Evolutionary conservation across 2,329 filamentous ascomycete species (phyloP), one percentile per base, ranked within the genome.

Genomic region (Microdochium paspali): DNA sequence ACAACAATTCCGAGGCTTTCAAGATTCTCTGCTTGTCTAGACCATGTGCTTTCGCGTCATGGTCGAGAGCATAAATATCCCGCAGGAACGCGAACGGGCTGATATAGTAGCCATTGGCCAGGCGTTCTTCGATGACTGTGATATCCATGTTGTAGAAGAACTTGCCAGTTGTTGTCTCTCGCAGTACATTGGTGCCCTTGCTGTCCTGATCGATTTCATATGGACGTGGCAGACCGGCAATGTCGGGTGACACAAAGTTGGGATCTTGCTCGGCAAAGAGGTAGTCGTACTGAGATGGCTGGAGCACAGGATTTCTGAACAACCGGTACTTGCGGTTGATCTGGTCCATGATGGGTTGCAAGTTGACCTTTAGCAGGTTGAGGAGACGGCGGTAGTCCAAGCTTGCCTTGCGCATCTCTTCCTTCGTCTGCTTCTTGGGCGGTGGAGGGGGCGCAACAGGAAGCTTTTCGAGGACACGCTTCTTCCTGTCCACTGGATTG

Each of bases 341-440:
- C 66, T 96, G 89, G 56, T 98, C 91, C 90, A 98, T 96, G 55
- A 97, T 88, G 2, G 88, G 89, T 64, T 96, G 90, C 47, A 98
- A 81, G 46, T 85, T 74, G 32, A 95, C 82, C 70, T 97, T 98
- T 54, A 98, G 72, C 49, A 85, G 72, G 62, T 97, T 96, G 47
- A 97, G 74, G 10, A 84, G 80, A 53, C 91, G 82, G 44, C 88
- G 83, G 60, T 98, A 94, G 52, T 80, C 80, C 65, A 89, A 86
- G 66, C 85, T 86, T 62, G 91, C 82, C 2, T 78, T 80, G 61
- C 89, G 90, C 50, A 87, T 76, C 59, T 96, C 87, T 47, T 86
- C 86, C 61, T 90, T 90, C 24, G 82, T 85, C 2, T 80, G 76
- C 43, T 79, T 71, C 50, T 81, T 78, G 0, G 82, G 76, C n/a